Conservation (phyloP, 352 stramenopile species). For the Phytophthora fragariae region DNA sequence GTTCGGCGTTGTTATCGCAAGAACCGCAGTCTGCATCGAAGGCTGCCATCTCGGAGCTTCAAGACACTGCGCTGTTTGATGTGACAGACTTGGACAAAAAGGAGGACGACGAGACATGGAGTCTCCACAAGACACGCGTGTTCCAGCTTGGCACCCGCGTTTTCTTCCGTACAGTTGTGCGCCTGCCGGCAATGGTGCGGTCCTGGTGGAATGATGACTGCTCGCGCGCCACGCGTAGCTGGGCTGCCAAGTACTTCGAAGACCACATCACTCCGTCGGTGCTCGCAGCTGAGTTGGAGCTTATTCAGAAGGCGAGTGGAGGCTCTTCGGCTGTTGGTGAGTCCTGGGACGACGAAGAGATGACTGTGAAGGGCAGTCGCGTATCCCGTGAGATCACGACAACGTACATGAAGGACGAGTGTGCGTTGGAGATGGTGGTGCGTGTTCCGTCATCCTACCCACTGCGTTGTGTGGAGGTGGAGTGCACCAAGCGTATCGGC, state of each 20-base stretch:
- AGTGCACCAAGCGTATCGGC: slow-evolving; percentile 91
- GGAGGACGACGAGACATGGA: slow-evolving; percentile 38
- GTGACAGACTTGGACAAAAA: slow-evolving; percentile 48
- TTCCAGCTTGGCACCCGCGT: slow-evolving; percentile 66
- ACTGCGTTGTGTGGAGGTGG: slow-evolving; percentile 91
- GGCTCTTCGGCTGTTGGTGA: slow-evolving; percentile 32
- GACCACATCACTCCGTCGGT: slow-evolving; percentile 88
- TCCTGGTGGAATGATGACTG: slow-evolving; percentile 93
- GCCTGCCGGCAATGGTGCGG: slow-evolving; percentile 87
- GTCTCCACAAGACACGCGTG: slow-evolving; percentile 50
- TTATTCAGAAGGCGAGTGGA: slow-evolving; percentile 73
- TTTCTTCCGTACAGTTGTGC: slow-evolving; percentile 86
- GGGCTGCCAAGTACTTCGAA: slow-evolving; percentile 90
- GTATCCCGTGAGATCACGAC: slow-evolving; percentile 91
- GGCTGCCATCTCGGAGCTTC: slow-evolving; percentile 41
- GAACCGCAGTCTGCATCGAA: slow-evolving; percentile 47
- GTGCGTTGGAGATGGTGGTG: slow-evolving; percentile 91
- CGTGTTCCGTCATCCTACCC: slow-evolving; percentile 89
- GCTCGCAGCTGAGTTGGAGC: slow-evolving; percentile 74
- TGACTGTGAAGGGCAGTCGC: slow-evolving; percentile 87
- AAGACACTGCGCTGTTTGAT: slow-evolving; percentile 60
- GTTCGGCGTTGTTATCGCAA: slow-evolving; percentile 68
- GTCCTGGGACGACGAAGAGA: slow-evolving; percentile 81
- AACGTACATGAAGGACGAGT: slow-evolving; percentile 95
- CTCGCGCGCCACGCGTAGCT: slow-evolving; percentile 77